Evolutionary conservation across 805 yeast species (phyloP).

Genomic region (Spathaspora gorwiae): DNA sequence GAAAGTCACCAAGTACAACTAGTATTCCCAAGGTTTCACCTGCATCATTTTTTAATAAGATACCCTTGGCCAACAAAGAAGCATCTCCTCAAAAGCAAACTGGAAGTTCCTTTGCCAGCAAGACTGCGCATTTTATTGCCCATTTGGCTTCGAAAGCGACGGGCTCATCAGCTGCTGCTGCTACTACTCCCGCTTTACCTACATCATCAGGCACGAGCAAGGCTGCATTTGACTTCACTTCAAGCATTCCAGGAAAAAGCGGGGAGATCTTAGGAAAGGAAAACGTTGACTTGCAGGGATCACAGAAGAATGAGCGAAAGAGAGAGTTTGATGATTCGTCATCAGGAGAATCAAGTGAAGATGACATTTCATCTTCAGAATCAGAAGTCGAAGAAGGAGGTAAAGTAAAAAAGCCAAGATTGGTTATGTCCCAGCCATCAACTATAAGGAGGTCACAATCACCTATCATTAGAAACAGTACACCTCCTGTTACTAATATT

Average conservation of each 20-base stretch:
- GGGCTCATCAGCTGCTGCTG: not conserved
- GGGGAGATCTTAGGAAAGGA: not conserved
- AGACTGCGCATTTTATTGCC: not conserved
- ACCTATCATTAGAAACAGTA: not conserved
- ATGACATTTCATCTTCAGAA: constrained; percentile 5
- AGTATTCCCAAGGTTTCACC: not conserved
- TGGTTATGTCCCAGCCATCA: constrained; percentile 7
- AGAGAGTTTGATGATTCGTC: constrained; percentile 12
- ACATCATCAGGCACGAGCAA: not conserved
- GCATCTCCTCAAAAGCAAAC: not conserved
- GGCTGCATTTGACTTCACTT: not conserved
- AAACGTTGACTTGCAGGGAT: not conserved
- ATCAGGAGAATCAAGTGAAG: constrained; percentile 7
- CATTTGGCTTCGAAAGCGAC: not conserved
- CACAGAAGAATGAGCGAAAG: constrained; percentile 2
- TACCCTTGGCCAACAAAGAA: not conserved
- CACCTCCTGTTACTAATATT: not conserved
- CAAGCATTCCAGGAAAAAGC: not conserved
- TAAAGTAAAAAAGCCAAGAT: constrained; percentile 4
- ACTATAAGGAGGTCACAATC: constrained; percentile 2
- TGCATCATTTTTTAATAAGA: not conserved
- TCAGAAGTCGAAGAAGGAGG: not conserved
- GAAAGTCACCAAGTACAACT: not conserved
- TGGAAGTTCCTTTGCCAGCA: not conserved
- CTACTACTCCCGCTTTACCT: not conserved